Evolutionary conservation across 1,139 yeast species (phyloP).

Genomic region (Scheffersomyces lignicola): DNA sequence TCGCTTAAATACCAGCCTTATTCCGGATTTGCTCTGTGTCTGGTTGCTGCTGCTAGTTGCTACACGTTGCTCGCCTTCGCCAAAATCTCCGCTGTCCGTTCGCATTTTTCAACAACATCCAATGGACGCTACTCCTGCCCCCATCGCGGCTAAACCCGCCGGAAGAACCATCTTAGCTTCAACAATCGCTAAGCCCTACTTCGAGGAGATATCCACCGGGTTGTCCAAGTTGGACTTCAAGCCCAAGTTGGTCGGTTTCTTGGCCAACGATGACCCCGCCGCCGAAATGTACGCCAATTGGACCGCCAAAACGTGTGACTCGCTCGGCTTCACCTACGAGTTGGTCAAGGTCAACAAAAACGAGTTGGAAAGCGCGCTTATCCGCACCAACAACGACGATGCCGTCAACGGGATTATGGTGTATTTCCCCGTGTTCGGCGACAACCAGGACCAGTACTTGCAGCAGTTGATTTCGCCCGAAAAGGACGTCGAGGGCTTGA

Average conservation of each 20-base stretch:
- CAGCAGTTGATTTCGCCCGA: slow-evolving; percentile 87
- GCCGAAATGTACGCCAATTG: slow-evolving; percentile 93
- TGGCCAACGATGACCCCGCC: slow-evolving; percentile 93
- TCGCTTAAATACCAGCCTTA: too few species aligned
- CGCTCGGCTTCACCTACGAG: slow-evolving; percentile 83
- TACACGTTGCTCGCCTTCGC: too few species aligned
- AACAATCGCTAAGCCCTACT: slow-evolving; percentile 78
- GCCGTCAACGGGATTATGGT: slow-evolving; percentile 90
- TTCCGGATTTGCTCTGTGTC: too few species aligned
- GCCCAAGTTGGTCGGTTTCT: slow-evolving; percentile 84
- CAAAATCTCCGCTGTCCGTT: too few species aligned
- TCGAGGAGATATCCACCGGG: slow-evolving; percentile 65
- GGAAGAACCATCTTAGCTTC: slow-evolving; percentile 88
- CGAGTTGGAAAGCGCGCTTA: slow-evolving; percentile 77
- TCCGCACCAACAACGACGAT: slow-evolving; percentile 78
- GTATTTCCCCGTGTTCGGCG: slow-evolving; percentile 97
- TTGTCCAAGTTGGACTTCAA: slow-evolving; percentile 51
- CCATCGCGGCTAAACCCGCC: slow-evolving; percentile 36
- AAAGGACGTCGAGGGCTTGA: slow-evolving; percentile 95
- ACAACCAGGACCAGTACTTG: slow-evolving; percentile 89
- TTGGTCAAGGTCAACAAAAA: slow-evolving; percentile 74
- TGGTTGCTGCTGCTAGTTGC: too few species aligned
- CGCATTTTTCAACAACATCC: slow-evolving; percentile 2
- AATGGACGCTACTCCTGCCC: not conserved
- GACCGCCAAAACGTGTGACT: slow-evolving; percentile 90